Conservation (phyloP, 768 basidiomycete species). For the Macrocybe gigantea region DNA sequence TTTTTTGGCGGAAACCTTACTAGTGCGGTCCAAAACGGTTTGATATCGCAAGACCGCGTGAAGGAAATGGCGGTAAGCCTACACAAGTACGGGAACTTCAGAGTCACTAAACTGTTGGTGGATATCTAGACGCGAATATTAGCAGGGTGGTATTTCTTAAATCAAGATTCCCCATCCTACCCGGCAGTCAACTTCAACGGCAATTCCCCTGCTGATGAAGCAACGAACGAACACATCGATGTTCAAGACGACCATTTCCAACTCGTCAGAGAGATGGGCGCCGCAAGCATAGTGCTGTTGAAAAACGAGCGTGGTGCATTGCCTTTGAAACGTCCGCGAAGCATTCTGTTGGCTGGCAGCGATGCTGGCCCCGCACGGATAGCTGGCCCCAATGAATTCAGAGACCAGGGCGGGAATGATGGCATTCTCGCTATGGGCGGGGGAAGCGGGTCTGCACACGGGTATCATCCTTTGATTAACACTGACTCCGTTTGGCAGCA, state of each 20-base stretch:
- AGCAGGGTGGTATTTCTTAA: constrained; percentile 62
- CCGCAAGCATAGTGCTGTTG: constrained; percentile 67
- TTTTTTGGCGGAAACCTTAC: constrained; percentile 71
- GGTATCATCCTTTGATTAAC: no score
- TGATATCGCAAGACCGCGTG: constrained; percentile 57
- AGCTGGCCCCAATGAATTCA: constrained; percentile 64
- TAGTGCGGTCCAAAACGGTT: constrained; percentile 64
- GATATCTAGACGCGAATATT: constrained; percentile 66
- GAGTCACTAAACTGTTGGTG: neutral
- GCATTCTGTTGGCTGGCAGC: constrained; percentile 56
- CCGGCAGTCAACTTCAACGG: constrained; percentile 71
- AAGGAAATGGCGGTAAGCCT: constrained; percentile 64
- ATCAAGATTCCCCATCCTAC: constrained; percentile 57
- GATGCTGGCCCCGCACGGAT: constrained; percentile 55
- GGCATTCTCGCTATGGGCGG: constrained; percentile 89
- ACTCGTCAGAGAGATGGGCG: constrained; percentile 67
- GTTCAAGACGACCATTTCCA: constrained; percentile 66
- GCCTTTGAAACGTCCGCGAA: constrained; percentile 55
- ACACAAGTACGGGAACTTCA: constrained; percentile 8
- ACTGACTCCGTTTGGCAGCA: neutral
- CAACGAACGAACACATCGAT: constrained; percentile 55
- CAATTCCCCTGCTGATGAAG: constrained; percentile 43
- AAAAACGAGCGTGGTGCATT: constrained; percentile 60
- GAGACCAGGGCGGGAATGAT: constrained; percentile 54
- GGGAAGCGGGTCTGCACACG: constrained; percentile 71